Base-by-base conservation (phyloP, 1,139 yeast genomes). In the Blastobotrys ciferrii region DNA sequence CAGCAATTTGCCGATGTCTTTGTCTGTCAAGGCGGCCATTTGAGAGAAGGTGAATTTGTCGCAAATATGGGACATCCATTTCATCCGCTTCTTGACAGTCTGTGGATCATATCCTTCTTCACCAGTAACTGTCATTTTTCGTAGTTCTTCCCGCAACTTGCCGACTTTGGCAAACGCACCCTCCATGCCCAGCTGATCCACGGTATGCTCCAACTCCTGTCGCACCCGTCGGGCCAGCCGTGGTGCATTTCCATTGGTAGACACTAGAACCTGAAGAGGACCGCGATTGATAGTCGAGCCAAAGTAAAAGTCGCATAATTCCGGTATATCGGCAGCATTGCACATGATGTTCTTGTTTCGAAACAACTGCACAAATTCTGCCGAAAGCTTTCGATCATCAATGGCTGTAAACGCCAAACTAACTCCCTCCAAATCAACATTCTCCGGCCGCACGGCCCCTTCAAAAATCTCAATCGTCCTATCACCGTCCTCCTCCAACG, bases 241-340 rank as follows among this genome's bases (percentile, higher is more conserved):
- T 0, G 96, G 96, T 1, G 91, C 84, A 58, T 82, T 80, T 6
- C 95, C 95, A 62, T 86, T 86, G 17, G 95, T 86, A 31, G 88
- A 81, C 7, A 87, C 84, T 89, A 87, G 84, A 31, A 87, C 77
- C 62, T 86, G 95, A 45, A 87, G 69, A 20, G 82, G 81, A n/a
- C 89, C 95, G 53, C 79, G 80, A 60, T 86, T 77, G 62, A 81
- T 81, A 74, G 84, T 82, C 23, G 91, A 80, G 1, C 95, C 95
- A 65, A 87, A 87, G 68, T 86, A 87, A 64, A 86, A 87, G 64
- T 87, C 96, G 69, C 96, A 87, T 53, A 82, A 69, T 13, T 79
- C 77, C 1, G 95, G 95, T 54, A 85, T 85, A 64, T 87, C 96
- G 1, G 95, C 95, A 39, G 87, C 84, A 63, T 87, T 87, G 32